A percentile compares a stretch with the other conserved stretches of the same genome.
Conservation (phyloP, 139 green algal genomes). For the Chlorella vulgaris region DNA sequence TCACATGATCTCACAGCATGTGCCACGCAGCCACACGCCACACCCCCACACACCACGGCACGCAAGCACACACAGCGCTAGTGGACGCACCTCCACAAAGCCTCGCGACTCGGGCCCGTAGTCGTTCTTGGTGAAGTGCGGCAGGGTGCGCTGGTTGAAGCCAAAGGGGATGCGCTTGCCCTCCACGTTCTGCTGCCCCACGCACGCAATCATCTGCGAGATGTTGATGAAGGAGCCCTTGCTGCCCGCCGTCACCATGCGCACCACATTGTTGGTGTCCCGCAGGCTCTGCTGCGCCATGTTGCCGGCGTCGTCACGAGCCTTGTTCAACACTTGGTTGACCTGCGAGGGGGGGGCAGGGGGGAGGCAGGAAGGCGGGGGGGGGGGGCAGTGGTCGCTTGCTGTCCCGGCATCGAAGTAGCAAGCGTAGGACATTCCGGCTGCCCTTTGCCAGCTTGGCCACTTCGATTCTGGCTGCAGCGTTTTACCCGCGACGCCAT, state of each 20-base stretch:
- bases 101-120: conserved; percentile 93
- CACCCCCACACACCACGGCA: no score
- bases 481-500: no score
- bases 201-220: conserved; percentile 99
- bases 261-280: conserved; percentile 98
- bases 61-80: not conserved
- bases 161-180: conserved; percentile 98
- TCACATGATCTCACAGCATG: no score
- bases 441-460: no score
- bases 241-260: conserved; percentile 94
- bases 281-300: conserved; percentile 80
- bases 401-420: no score
- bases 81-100: conserved; percentile 84
- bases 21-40: no score
- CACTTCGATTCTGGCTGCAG: no score
- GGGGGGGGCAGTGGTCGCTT: not conserved
- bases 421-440: no score
- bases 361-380: not conserved
- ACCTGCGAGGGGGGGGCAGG: conserved; percentile 47
- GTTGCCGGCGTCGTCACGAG: conserved; percentile 93
- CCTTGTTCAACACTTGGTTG: conserved; percentile 93
- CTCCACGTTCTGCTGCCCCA: conserved; percentile 99
- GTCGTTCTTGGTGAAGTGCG: conserved; percentile 98
- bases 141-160: conserved; percentile 91
- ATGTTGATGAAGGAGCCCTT: conserved; percentile 99